Percentiles rank a stretch among this genome's conserved stretches.
These are phyloP conservation scores for Leishmania turanica DNA, from an alignment of 208 protist species.

Conservation along the genomic window DNA sequence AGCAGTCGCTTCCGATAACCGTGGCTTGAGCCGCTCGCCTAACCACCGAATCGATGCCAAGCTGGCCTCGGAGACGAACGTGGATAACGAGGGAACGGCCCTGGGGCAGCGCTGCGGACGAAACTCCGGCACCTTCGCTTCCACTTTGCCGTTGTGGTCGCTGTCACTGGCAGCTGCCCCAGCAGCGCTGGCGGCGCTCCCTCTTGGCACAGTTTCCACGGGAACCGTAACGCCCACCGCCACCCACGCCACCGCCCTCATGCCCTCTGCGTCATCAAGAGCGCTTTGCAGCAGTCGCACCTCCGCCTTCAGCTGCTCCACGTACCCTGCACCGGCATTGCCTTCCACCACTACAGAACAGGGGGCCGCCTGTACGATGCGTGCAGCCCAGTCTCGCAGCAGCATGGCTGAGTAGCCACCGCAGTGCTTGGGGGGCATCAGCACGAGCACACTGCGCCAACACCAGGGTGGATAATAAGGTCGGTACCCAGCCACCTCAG, in stretches of 20 bases:
- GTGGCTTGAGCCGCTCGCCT: not conserved
- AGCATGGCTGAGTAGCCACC: slow-evolving; percentile 14
- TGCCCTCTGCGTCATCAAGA: not conserved
- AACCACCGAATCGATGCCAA: not conserved
- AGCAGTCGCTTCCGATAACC: not conserved
- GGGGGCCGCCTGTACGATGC: slow-evolving; percentile 54
- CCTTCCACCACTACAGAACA: slow-evolving; percentile 56
- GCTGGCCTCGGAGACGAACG: no score
- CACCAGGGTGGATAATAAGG: slow-evolving; percentile 63
- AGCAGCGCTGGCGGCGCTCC: not conserved
- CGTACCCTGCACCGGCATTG: slow-evolving; percentile 9
- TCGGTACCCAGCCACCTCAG: slow-evolving; percentile 9
- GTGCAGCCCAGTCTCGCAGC: slow-evolving; percentile 24
- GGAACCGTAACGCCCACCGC: not conserved
- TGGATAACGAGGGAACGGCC: not conserved
- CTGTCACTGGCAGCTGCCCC: not conserved
- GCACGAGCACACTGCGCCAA: slow-evolving; percentile 39
- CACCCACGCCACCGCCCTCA: slow-evolving; percentile 16
- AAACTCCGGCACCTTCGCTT: not conserved
- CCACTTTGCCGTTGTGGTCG: not conserved
- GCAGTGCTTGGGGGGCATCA: slow-evolving; percentile 44
- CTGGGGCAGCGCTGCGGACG: not conserved
- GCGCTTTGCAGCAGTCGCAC: slow-evolving; percentile 7
- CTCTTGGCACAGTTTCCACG: not conserved
- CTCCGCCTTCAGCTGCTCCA: slow-evolving; percentile 30